A percentile compares a stretch with the other conserved stretches of the same genome.
Evolutionary conservation across 495 filamentous ascomycete genomes (phyloP).

Genomic region (Tuber brumale): DNA sequence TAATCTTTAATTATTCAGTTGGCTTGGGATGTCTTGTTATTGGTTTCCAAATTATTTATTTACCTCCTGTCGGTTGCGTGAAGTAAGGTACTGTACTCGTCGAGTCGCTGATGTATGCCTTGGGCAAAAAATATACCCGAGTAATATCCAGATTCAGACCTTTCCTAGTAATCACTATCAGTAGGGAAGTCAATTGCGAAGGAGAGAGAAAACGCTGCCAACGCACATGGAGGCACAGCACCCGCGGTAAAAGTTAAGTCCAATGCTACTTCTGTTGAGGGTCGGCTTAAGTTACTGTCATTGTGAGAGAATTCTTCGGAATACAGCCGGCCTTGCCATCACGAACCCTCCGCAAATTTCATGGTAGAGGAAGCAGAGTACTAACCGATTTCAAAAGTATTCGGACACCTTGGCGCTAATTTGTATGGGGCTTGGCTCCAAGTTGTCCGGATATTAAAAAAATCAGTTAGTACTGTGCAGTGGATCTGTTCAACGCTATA

Average conservation of each 20-base stretch:
- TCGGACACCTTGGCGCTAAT: no score
- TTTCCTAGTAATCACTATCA: background rate
- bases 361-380: no score
- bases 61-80: background rate
- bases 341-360: background rate
- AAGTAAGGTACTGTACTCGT: background rate
- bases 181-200: background rate
- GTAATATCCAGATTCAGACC: background rate
- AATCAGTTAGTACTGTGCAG: no score
- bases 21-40: background rate
- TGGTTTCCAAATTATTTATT: background rate
- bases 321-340: background rate
- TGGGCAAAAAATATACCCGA: background rate
- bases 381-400: no score
- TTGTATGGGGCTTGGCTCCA: no score
- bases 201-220: background rate
- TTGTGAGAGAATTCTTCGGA: background rate
- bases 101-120: background rate
- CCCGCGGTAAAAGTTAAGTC: background rate
- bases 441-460: no score
- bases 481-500: no score
- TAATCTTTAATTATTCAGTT: background rate
- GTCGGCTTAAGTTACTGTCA: background rate
- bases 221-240: background rate
- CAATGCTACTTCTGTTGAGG: background rate